Base-by-base conservation (phyloP, 129 eudicot species). In the Tagetes patula region DNA sequence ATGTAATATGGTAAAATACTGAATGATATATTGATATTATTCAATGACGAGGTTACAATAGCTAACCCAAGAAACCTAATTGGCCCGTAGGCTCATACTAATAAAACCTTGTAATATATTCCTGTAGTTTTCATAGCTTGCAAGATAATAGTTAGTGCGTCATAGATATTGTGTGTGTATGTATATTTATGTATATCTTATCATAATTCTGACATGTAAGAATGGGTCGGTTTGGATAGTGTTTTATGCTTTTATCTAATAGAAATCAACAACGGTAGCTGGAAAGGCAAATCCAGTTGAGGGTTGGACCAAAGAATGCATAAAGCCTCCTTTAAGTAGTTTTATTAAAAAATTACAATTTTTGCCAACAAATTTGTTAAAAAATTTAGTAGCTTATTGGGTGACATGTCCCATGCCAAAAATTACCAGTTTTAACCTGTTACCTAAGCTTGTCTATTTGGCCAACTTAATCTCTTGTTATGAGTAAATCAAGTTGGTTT, bases 401-500 rank as follows among this genome's bases (percentile, higher is more conserved):
- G 12, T 58, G n/a, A 58, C 39, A 30, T 1, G 39, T 30, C 38
- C 14, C n/a, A 2, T 39, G 39, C 70, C 34, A 38, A 38, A 50
- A 70, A 42, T 32, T 7, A 5, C n/a, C n/a, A 2, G 31, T 58
- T 71, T 14, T 10, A 32, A 56, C 34, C 50, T 11, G 31, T 63
- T 60, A 58, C 64, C 12, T 5, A 58, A 31, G 38, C 64, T 1
- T 13, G 65, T 62, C 70, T 41, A 53, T 53, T 12, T 30, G 13
- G 42, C 69, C 32, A 38, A 39, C 47, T 63, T 13, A 46, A 10
- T 55, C 14, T 43, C 58, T 27, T 20, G 1, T 75, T 45, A 56
- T 73, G n/a, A 62, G 68, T 60, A 47, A 53, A 36, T 9, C 54
- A 47, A 46, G 33, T 56, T 46, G 52, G 1, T 47, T 30, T 54